A percentile compares a stretch with the other conserved stretches of the same genome.
Conservation (phyloP, 2,329 filamentous ascomycete genomes). For the Chaetothyriales sp. region DNA sequence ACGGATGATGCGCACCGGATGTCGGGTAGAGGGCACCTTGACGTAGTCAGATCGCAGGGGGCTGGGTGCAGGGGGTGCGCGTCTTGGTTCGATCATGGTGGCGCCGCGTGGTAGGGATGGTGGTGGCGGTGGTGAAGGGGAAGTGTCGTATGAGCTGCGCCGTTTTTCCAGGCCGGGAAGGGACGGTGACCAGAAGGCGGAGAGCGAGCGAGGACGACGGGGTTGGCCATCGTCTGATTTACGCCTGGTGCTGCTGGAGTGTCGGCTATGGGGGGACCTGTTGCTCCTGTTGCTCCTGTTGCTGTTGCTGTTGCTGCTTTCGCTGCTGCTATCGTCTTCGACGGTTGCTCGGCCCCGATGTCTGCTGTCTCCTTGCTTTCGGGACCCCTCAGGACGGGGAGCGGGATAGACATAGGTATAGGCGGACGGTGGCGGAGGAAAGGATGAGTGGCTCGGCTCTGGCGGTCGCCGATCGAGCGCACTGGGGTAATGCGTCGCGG, state of each 20-base stretch:
- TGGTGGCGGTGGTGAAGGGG: neutral
- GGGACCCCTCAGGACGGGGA: neutral
- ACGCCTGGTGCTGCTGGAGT: neutral
- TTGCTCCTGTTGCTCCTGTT: neutral
- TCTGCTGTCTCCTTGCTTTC: neutral
- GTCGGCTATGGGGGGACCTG: neutral
- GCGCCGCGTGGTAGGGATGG: neutral
- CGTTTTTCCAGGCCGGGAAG: slow-evolving; percentile 14
- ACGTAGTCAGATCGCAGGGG: neutral
- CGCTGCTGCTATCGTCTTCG: slow-evolving; percentile 6
- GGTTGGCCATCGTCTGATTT: neutral
- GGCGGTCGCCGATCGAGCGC: slow-evolving; percentile 3
- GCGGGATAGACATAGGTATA: slow-evolving; percentile 7
- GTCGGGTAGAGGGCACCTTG: neutral
- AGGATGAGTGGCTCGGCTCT: slow-evolving; percentile 5
- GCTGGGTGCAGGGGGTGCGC: neutral
- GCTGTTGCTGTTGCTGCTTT: neutral
- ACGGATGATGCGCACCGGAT: neutral
- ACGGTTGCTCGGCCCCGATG: slow-evolving; percentile 2
- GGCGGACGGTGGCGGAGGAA: slow-evolving; percentile 9
- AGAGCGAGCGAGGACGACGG: neutral
- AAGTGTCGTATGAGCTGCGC: slow-evolving; percentile 15
- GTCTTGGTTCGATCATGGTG: neutral
- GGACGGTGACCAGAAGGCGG: slow-evolving; percentile 8
- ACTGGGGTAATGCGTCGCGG: neutral